A percentile compares a stretch with the other conserved stretches of the same genome.
Evolutionary conservation across 2,329 filamentous ascomycete species (phyloP).

Genomic region (Acrocalymma vagum): DNA sequence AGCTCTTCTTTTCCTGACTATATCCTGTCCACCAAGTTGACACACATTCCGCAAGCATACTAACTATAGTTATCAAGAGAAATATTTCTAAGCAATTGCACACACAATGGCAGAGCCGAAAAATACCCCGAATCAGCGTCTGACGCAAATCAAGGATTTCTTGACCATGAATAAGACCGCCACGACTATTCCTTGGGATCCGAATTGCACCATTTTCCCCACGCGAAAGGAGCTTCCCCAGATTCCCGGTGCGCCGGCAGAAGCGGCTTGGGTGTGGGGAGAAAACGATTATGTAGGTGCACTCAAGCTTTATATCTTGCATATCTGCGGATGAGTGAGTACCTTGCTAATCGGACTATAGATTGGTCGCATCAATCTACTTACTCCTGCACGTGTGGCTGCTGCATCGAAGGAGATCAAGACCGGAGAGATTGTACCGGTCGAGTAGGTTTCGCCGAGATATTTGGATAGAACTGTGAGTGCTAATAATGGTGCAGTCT

Average conservation of each 20-base stretch:
- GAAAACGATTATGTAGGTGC: conserved; percentile 61
- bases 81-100: background rate
- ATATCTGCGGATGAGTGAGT: background rate
- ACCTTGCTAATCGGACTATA: conserved; percentile 24
- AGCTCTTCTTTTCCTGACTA: too few relatives aligned
- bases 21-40: too few relatives aligned
- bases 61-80: background rate
- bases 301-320: background rate
- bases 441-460: conserved; percentile 52
- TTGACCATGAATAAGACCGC: conserved; percentile 56
- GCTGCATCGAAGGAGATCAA: conserved; percentile 62
- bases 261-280: conserved; percentile 69
- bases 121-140: conserved; percentile 41
- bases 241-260: conserved; percentile 61
- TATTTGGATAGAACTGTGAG: background rate
- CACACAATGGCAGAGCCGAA: conserved; percentile 44
- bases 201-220: conserved; percentile 61
- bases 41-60: too few relatives aligned
- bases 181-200: conserved; percentile 62
- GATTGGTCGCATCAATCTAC: conserved; percentile 63
- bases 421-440: conserved; percentile 64
- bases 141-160: conserved; percentile 56
- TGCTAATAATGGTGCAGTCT: conserved; percentile 47
- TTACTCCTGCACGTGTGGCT: conserved; percentile 64
- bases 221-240: conserved; percentile 61